Conservation (phyloP, 805 yeast genomes). For the Wickerhamiella dianesei region DNA sequence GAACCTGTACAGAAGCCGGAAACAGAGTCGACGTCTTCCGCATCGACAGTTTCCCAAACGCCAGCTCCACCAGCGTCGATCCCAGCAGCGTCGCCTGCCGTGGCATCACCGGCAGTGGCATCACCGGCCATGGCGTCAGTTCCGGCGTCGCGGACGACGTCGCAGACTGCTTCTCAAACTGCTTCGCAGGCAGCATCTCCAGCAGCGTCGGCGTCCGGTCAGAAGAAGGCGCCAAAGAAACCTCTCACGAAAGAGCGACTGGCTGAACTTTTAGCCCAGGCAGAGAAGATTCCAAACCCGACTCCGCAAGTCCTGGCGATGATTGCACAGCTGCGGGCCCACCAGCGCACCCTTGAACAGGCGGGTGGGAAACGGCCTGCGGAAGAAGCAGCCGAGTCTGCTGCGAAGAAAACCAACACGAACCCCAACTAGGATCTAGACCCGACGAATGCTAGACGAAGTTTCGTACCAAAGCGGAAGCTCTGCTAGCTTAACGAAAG, state of each 20-base stretch:
- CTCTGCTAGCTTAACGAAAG: too few relatives aligned
- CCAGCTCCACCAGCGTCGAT: constrained; percentile 2
- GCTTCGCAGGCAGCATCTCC: constrained; percentile 5
- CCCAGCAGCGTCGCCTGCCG: neutral
- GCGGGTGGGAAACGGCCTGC: constrained; percentile 10
- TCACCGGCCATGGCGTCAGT: neutral
- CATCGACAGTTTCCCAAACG: too few relatives aligned
- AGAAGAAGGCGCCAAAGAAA: constrained; percentile 9
- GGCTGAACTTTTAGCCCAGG: constrained; percentile 25
- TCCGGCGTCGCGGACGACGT: constrained; percentile 2
- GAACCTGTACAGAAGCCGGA: constrained; percentile 1
- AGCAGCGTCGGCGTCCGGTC: constrained; percentile 6
- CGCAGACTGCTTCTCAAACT: constrained; percentile 5
- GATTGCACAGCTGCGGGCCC: constrained; percentile 25
- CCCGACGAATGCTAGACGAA: too few relatives aligned
- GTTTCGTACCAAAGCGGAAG: too few relatives aligned
- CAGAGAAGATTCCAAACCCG: constrained; percentile 27
- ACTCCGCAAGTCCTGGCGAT: constrained; percentile 24
- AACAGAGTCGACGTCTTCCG: too few relatives aligned
- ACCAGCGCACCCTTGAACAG: constrained; percentile 18
- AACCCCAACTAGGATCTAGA: too few relatives aligned
- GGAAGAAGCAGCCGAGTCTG: constrained; percentile 2
- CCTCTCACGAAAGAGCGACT: constrained; percentile 22
- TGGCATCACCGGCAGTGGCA: neutral
- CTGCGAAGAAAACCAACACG: constrained; percentile 1